Evolutionary conservation across 495 filamentous ascomycete genomes (phyloP).

Genomic region (Penicillium fimorum): DNA sequence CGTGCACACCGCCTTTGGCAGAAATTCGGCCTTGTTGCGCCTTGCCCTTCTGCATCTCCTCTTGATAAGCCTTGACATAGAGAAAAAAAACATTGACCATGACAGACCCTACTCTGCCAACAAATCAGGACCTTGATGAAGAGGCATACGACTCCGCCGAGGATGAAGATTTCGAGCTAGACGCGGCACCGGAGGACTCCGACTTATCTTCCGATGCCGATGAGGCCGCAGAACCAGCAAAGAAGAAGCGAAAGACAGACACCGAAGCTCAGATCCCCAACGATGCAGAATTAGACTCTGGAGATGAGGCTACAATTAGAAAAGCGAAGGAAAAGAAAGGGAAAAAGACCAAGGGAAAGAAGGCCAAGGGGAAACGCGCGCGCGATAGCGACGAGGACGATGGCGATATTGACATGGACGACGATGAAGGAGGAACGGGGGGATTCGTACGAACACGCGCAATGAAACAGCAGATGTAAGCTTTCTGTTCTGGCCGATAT

Average conservation of each 20-base stretch:
- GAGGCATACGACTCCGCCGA: conserved; percentile 69
- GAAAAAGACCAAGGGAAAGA: conserved; percentile 51
- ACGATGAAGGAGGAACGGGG: conserved; percentile 66
- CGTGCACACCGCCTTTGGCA: conserved; percentile 15
- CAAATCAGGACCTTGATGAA: conserved; percentile 40
- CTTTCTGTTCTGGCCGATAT: not conserved
- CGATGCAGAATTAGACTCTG: conserved; percentile 56
- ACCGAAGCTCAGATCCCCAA: conserved; percentile 24
- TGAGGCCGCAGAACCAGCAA: conserved; percentile 33
- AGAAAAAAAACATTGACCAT: conserved; percentile 18
- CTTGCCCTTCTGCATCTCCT: conserved; percentile 1
- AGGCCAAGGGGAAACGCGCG: conserved; percentile 22
- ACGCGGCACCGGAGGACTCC: conserved; percentile 49
- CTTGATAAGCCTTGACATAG: not conserved
- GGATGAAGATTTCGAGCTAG: conserved; percentile 72
- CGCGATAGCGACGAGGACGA: conserved; percentile 54
- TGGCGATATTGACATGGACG: conserved; percentile 43
- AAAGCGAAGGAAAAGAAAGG: conserved; percentile 54
- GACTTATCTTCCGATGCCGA: conserved; percentile 41
- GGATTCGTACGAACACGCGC: conserved; percentile 81
- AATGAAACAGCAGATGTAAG: conserved; percentile 60
- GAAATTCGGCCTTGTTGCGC: conserved; percentile 9
- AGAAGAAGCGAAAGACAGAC: conserved; percentile 42
- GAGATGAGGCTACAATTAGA: conserved; percentile 76
- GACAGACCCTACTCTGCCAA: conserved; percentile 23